These are phyloP conservation scores for Tremellales sp. DNA, from an alignment of 1,284 basidiomycete genomes.

Conservation along the genomic window DNA sequence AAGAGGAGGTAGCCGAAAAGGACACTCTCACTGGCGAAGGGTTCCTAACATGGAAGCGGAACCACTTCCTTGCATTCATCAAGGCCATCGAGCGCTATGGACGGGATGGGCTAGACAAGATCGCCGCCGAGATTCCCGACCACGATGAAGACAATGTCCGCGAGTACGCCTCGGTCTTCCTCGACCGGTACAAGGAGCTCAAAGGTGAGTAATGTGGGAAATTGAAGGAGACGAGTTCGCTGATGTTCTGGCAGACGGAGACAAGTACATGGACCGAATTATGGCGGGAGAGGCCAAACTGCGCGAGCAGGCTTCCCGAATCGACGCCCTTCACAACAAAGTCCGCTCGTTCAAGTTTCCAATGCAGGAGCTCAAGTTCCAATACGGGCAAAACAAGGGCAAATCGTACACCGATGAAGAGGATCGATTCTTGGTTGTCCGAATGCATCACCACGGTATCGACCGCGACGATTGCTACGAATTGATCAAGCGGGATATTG, in stretches of 20 bases:
- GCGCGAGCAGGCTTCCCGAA: constrained; percentile 58
- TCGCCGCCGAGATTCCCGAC: constrained; percentile 80
- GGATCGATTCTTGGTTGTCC: constrained; percentile 89
- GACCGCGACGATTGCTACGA: constrained; percentile 90
- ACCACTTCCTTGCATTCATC: constrained; percentile 91
- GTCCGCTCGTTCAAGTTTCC: constrained; percentile 77
- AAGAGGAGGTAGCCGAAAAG: constrained; percentile 76
- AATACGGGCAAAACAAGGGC: constrained; percentile 91
- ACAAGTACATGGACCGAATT: constrained; percentile 76
- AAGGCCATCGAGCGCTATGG: constrained; percentile 81
- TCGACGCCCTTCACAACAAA: constrained; percentile 81
- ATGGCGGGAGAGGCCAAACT: constrained; percentile 79
- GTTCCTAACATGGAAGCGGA: constrained; percentile 84
- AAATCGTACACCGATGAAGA: constrained; percentile 97
- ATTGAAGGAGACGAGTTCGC: neutral
- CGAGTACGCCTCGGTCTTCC: constrained; percentile 80
- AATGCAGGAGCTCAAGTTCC: constrained; percentile 90
- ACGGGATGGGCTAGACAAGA: constrained; percentile 69
- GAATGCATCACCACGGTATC: constrained; percentile 88
- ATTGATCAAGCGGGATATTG: constrained; percentile 91
- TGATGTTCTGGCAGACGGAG: constrained; percentile 56
- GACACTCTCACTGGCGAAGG: constrained; percentile 73
- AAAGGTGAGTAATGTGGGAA: constrained; percentile 55
- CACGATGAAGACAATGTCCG: constrained; percentile 79
- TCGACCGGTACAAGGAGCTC: constrained; percentile 82